A percentile compares a stretch with the other conserved stretches of the same genome.
These are phyloP conservation scores for Closterium sp. DNA, from an alignment of 139 green algal genomes.

Conservation along the genomic window DNA sequence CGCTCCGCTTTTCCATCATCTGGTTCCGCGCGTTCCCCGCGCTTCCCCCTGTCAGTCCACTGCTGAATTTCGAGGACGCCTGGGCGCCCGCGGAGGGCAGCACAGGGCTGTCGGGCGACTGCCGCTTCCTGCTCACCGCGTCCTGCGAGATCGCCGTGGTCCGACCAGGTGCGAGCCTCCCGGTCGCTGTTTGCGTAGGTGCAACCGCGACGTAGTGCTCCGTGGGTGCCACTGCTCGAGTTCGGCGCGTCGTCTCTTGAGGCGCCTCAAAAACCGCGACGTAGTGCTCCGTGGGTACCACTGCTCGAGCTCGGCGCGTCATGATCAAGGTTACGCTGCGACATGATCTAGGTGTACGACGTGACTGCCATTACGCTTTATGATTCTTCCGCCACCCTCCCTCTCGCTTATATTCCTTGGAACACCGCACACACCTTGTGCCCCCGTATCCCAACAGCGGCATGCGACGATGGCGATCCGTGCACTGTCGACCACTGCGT, in stretches of 20 bases:
- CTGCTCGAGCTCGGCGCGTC: no score
- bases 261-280: no score
- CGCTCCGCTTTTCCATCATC: neutral
- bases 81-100: neutral
- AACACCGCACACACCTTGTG: no score
- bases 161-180: neutral
- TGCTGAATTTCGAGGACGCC: neutral
- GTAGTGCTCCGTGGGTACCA: no score
- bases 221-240: no score
- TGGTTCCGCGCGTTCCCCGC: neutral
- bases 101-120: neutral
- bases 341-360: neutral
- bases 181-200: neutral
- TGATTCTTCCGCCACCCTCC: neutral
- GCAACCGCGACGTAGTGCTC: no score
- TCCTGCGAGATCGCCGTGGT: neutral
- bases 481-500: neutral
- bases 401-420: neutral
- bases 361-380: neutral
- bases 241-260: no score
- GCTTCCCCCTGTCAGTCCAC: neutral
- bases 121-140: neutral
- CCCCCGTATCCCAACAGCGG: neutral
- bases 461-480: neutral
- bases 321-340: no score